A percentile compares a stretch with the other conserved stretches of the same genome.
Conservation (phyloP, 176 grass and related monocot species). For the Olyra latifolia region DNA sequence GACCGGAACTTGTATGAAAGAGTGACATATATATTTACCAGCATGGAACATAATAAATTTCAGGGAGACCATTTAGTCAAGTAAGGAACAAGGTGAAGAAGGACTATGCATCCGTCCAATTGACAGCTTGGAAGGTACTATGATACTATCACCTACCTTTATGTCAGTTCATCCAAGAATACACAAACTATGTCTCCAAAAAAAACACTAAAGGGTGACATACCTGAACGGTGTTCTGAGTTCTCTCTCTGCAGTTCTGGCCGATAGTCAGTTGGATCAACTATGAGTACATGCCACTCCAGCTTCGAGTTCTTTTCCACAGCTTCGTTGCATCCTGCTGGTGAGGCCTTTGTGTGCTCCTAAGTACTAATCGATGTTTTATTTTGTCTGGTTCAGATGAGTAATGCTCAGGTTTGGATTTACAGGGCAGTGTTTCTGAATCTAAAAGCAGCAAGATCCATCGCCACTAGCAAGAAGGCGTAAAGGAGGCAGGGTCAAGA, state of each 20-base stretch:
- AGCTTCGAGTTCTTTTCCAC: constrained; percentile 80
- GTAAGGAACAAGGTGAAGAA: constrained; percentile 77
- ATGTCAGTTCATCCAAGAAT: too few species aligned
- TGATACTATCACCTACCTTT: not conserved
- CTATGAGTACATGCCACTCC: constrained; percentile 87
- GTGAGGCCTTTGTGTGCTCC: constrained; percentile 4
- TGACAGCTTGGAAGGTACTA: constrained; percentile 86
- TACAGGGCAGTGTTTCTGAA: constrained; percentile 80
- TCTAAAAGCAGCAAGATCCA: constrained; percentile 78
- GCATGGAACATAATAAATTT: constrained; percentile 31
- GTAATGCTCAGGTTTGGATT: constrained; percentile 27
- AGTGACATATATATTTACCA: not conserved
- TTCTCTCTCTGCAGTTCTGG: constrained; percentile 68
- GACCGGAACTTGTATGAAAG: not conserved
- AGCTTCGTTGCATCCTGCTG: constrained; percentile 84
- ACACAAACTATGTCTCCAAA: too few species aligned
- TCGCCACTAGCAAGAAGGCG: constrained; percentile 56
- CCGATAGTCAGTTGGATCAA: constrained; percentile 83
- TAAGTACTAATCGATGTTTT: too few species aligned
- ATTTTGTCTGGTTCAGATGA: too few species aligned
- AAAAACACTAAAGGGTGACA: too few species aligned
- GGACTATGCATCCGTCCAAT: constrained; percentile 66
- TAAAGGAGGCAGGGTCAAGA: constrained; percentile 23
- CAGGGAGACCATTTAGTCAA: constrained; percentile 77
- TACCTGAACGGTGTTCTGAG: not conserved